Conservation (phyloP, 1,284 basidiomycete genomes). For the Lentinula novae-zelandiae region DNA sequence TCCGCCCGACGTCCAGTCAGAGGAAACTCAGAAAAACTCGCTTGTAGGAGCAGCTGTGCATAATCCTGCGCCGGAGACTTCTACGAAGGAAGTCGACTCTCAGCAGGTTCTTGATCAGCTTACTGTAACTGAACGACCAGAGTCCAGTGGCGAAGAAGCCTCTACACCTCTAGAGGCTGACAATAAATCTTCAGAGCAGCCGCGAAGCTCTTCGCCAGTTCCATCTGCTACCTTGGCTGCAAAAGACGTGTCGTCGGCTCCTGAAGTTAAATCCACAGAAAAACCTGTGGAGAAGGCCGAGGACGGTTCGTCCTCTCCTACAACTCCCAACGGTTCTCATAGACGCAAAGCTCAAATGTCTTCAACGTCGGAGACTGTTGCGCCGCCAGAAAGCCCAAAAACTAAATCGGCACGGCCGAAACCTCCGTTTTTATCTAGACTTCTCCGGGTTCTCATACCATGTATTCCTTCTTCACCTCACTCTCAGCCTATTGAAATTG, state of each 20-base stretch:
- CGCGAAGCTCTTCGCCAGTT: not conserved
- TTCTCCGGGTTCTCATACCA: conserved; percentile 46
- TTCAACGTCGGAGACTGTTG: conserved; percentile 2
- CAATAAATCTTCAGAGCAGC: not conserved
- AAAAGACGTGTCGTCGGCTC: conserved; percentile 2
- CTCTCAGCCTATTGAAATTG: conserved; percentile 27
- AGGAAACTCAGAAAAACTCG: not conserved
- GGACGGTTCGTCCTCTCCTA: conserved; percentile 8
- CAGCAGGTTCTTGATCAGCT: not conserved
- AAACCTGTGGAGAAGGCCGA: conserved; percentile 4
- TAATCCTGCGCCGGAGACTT: not conserved
- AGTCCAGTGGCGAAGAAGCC: not conserved
- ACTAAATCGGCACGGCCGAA: conserved; percentile 21
- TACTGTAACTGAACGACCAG: not conserved
- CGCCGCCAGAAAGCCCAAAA: conserved; percentile 1
- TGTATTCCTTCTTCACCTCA: conserved; percentile 40
- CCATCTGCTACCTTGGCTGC: not conserved
- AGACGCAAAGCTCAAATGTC: conserved; percentile 7
- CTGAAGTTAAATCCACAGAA: conserved; percentile 2
- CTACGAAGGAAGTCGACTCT: not conserved
- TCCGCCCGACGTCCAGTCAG: conserved; percentile 6
- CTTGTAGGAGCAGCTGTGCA: not conserved
- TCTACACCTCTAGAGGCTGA: not conserved
- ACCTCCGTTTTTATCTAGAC: conserved; percentile 40
- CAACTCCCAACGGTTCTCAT: conserved; percentile 2